Evolutionary conservation across 306 rosid species (phyloP).

Genomic region (Gillenia trifoliata): DNA sequence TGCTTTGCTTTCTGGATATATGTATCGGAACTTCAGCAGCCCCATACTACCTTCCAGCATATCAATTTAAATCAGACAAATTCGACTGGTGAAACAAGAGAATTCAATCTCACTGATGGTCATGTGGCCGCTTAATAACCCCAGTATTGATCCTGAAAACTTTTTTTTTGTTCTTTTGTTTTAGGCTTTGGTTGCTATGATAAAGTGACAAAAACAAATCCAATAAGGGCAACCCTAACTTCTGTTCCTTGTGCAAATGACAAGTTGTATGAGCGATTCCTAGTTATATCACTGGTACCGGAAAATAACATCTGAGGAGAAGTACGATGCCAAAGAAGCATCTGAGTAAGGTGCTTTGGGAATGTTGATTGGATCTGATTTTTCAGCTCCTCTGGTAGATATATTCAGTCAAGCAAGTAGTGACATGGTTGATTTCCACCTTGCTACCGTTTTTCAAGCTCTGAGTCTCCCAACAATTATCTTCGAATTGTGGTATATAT

Average conservation of each 20-base stretch:
- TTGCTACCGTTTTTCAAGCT: conserved; percentile 25
- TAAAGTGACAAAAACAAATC: not conserved
- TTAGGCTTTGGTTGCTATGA: conserved; percentile 34
- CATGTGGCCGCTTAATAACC: conserved; percentile 38
- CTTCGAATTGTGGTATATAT: conserved; percentile 20
- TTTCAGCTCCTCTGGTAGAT: conserved; percentile 18
- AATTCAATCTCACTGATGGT: conserved; percentile 39
- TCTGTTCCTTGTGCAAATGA: conserved; percentile 14
- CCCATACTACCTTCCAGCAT: conserved; percentile 27
- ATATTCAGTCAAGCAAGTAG: conserved; percentile 20
- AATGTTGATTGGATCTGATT: conserved; percentile 12
- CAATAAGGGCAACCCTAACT: conserved; percentile 23
- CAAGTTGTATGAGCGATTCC: conserved; percentile 9
- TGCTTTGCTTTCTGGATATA: conserved; percentile 27
- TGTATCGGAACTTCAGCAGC: conserved; percentile 38
- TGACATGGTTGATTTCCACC: conserved; percentile 25
- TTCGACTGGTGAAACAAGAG: conserved; percentile 8
- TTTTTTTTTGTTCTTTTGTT: not conserved
- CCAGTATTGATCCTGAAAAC: conserved; percentile 23
- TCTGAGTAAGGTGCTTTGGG: conserved; percentile 33
- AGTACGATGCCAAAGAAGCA: conserved; percentile 17
- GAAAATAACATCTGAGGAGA: conserved; percentile 19
- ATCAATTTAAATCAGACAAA: conserved; percentile 22
- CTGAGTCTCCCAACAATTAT: conserved; percentile 11
- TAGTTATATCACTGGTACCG: conserved; percentile 33